Evolutionary conservation across 116 monocot genomes (phyloP).

Genomic region (Cymodocea nodosa): DNA sequence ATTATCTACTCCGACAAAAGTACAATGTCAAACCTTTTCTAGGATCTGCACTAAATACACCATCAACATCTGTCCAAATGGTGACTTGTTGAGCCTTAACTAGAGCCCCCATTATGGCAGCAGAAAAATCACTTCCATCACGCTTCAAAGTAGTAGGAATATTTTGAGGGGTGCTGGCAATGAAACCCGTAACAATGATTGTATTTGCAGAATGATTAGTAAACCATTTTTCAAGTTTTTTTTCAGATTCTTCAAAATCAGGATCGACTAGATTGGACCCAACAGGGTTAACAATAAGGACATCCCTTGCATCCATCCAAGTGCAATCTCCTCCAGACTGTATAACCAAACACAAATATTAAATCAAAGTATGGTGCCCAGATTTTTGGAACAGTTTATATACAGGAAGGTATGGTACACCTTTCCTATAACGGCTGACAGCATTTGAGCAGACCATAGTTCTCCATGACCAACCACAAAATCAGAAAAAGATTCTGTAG

Average conservation of each 20-base stretch:
- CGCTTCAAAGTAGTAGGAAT: conserved; percentile 94
- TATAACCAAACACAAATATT: conserved; percentile 4
- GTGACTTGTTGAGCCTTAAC: conserved; percentile 80
- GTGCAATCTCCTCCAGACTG: conserved; percentile 71
- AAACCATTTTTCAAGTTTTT: conserved; percentile 79
- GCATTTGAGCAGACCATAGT: conserved; percentile 94
- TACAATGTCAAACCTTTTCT: conserved; percentile 59
- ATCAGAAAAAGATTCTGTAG: conserved; percentile 92
- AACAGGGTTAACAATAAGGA: conserved; percentile 80
- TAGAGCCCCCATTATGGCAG: conserved; percentile 85
- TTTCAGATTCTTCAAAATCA: conserved; percentile 70
- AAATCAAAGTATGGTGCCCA: neutral
- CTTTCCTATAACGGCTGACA: conserved; percentile 79
- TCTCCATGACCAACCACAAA: conserved; percentile 99
- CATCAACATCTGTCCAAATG: conserved; percentile 99
- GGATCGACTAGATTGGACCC: conserved; percentile 92
- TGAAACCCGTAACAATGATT: conserved; percentile 94
- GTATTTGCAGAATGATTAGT: conserved; percentile 28
- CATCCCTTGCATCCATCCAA: conserved; percentile 97
- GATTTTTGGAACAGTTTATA: neutral
- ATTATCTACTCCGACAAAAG: neutral
- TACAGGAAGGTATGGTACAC: conserved; percentile 18
- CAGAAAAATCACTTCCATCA: conserved; percentile 99
- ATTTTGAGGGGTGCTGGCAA: conserved; percentile 86
- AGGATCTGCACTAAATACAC: conserved; percentile 96